Evolutionary conservation across 179 eudicot species (phyloP).

Genomic region (Carnegiea gigantea): DNA sequence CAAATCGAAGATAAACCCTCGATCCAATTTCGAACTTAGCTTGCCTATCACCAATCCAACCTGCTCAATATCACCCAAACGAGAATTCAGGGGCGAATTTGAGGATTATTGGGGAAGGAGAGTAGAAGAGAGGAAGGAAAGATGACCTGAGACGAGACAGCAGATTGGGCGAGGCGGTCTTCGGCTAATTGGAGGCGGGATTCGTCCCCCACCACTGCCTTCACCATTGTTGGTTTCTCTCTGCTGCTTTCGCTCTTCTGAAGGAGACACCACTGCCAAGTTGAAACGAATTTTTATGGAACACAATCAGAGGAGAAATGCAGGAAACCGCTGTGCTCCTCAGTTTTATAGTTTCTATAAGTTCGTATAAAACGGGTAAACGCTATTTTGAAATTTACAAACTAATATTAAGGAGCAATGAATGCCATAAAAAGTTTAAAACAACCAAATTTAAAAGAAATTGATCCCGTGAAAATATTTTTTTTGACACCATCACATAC

Average conservation of each 20-base stretch:
- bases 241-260: background rate
- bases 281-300: background rate
- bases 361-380: too few species aligned
- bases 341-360: background rate
- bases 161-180: slow-evolving; percentile 60
- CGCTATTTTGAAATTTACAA: too few species aligned
- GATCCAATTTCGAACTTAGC: slow-evolving; percentile 53
- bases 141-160: slow-evolving; percentile 49
- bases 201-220: slow-evolving; percentile 81
- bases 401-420: too few species aligned
- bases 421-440: too few species aligned
- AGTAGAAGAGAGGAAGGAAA: background rate
- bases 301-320: background rate
- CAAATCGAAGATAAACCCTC: slow-evolving; percentile 76
- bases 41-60: slow-evolving; percentile 88
- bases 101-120: background rate
- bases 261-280: background rate
- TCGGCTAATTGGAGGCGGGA: slow-evolving; percentile 57
- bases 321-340: background rate
- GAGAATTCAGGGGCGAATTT: background rate
- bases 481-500: too few species aligned
- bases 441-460: too few species aligned
- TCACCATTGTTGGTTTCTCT: slow-evolving; percentile 61
- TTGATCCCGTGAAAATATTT: too few species aligned
- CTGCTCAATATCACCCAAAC: slow-evolving; percentile 27